Base-by-base conservation (phyloP, 176 grass and related monocot genomes). In the Guadua angustifolia region DNA sequence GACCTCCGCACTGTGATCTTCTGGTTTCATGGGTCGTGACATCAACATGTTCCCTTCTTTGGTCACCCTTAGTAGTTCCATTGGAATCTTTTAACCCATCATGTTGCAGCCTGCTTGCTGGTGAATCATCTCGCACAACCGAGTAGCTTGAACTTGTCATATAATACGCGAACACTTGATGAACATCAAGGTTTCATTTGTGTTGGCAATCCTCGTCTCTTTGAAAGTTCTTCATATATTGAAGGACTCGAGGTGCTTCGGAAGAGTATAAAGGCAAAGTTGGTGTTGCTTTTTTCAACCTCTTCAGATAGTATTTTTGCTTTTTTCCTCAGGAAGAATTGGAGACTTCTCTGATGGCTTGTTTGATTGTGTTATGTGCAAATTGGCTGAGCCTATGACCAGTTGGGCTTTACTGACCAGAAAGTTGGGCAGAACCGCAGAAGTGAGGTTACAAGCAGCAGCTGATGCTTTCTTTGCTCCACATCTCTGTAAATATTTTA, bases 1-100 rank as follows among this genome's bases (percentile, higher is more conserved):
- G 9, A 17, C 40, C 15, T 78, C 24, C 46, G 40, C 22, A 24
- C 22, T 78, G 75, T 13, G 38, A 69, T 69, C 9, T n/a, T 38
- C 9, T 69, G 36, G 75, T 78, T 61, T 63, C 57, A 18, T 63
- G n/a, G n/a, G n/a, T n/a, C n/a, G n/a, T n/a, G 60, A 8, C 75
- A 52, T 53, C 5, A 53, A 19, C 51, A 6, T 53, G 51, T 53
- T 53, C 57, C 22, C 3, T 77, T 63, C 2, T 78, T 29, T 78
- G 40, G 9, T 47, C 42, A 64, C 10, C 14, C 25, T 18, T 35
- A 63, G 5, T 32, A 33, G 40, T 62, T 78, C 15, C 75, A 46
- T 64, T 63, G 43, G 58, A 78, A 65, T 64, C 9, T 65, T 33
- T 35, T 32, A 42, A 46, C 42, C 76, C 6, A 47, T 62, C 57